phyloP scores from a whole-genome alignment of 192 early-diverging fungal genomes.

The Mycoemilia scoparia region DNA sequence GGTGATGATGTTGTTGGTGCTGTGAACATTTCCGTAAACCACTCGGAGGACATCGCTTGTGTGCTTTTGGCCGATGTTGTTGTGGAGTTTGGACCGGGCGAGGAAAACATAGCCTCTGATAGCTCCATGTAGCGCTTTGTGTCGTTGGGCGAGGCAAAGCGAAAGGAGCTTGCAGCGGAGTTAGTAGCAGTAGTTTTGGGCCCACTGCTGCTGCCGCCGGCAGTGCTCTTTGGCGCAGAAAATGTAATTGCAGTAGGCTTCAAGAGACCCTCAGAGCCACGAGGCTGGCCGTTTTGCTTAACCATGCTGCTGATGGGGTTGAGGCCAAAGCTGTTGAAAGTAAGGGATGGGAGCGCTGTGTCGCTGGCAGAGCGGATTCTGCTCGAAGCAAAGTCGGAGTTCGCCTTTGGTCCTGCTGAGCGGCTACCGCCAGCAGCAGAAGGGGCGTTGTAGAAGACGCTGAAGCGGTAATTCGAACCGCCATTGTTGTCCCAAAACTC shows the following conservation, averaged over 20 bases:
- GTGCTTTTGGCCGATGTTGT: too few relatives aligned
- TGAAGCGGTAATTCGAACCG: conserved; percentile 65
- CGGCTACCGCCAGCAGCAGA: conserved; percentile 24
- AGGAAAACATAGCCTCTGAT: conserved; percentile 20
- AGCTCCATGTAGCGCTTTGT: conserved; percentile 27
- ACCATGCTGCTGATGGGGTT: too few relatives aligned
- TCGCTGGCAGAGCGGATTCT: conserved; percentile 2
- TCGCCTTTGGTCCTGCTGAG: too few relatives aligned
- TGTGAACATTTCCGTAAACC: too few relatives aligned
- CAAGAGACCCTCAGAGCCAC: too few relatives aligned
- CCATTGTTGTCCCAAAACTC: conserved; percentile 93
- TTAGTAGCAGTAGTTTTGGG: background rate
- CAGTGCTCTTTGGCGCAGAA: too few relatives aligned
- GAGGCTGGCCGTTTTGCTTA: too few relatives aligned
- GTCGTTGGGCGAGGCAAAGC: conserved; percentile 12
- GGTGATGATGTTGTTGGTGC: too few relatives aligned
- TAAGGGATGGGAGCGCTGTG: conserved; percentile 11
- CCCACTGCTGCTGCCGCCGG: background rate
- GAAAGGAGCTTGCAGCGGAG: conserved; percentile 1
- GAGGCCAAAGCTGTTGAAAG: conserved; percentile 7
- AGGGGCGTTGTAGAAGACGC: conserved; percentile 10
- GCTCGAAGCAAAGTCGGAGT: conserved; percentile 7
- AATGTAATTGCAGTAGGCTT: too few relatives aligned
- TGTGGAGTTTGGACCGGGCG: too few relatives aligned
- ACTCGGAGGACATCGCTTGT: too few relatives aligned